Base-by-base conservation (phyloP, 306 rosid genomes). In the Corylus heterophylla region DNA sequence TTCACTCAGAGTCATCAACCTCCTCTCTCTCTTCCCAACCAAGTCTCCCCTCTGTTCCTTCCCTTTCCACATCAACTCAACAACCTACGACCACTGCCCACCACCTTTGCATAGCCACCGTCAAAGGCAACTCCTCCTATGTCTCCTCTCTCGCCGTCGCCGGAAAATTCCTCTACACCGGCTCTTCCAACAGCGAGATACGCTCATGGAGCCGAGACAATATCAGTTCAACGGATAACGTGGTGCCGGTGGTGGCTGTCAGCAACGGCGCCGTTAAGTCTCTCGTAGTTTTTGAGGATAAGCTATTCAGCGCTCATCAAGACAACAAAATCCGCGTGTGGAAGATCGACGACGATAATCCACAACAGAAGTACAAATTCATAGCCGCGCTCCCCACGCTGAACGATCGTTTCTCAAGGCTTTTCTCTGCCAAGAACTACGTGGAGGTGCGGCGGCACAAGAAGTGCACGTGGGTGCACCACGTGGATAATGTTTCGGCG, bases 21-120 rank as follows among this genome's bases (percentile, higher is more conserved):
- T 69, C 89, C 20, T 84, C 89, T 22, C 86, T 92, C 7, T 88
- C 83, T 74, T 92, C 97, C 25, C 95, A 87, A 31, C 88, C 92
- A 75, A 92, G 97, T 54, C 87, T 92, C 0, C 91, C 97, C 56
- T 88, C 93, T 7, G 92, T 92, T 55, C 93, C 89, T 8, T 90
- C 93, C 5, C 91, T 90, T 73, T 49, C 85, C 54, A 59, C 79
- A n/a, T 80, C 80, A 18, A 22, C 35, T 4, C 10, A 74, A 10
- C 50, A 59, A 50, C 59, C 37, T 49, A 17, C 48, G 54, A 69
- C 68, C 69, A 20, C 79, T 14, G 54, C 83, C 66, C 83, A 82
- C 47, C 82, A 84, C 75, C 42, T 29, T 74, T 74, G 85, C 82
- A 10, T 84, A 20, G 56, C 88, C 75, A 82, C 95, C 51, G 47